A percentile compares a stretch with the other conserved stretches of the same genome.
Evolutionary conservation across 1,139 yeast genomes (phyloP).

Genomic region (Yamadazyma sp.): DNA sequence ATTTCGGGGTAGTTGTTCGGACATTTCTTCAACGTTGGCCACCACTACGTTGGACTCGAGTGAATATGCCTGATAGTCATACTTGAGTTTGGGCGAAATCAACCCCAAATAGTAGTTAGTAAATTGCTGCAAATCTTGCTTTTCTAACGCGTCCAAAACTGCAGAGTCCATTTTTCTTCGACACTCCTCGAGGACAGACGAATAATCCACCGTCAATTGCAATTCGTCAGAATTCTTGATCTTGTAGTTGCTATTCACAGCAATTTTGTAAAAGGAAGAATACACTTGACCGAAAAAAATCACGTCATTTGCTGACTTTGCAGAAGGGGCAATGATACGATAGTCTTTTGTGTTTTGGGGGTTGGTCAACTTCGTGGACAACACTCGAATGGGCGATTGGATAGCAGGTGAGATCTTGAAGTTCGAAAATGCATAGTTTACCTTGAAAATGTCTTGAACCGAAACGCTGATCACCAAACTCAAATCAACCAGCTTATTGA

Average conservation of each 20-base stretch:
- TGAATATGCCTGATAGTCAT: constrained; percentile 11
- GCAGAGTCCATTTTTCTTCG: constrained; percentile 10
- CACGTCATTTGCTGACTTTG: constrained; percentile 29
- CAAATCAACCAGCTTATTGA: constrained; percentile 43
- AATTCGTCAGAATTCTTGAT: constrained; percentile 35
- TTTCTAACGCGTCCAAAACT: constrained; percentile 11
- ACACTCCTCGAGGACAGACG: constrained; percentile 48
- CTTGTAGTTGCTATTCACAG: constrained; percentile 19
- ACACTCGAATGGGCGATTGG: constrained; percentile 54
- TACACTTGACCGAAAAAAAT: constrained; percentile 74
- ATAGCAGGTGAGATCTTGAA: constrained; percentile 63
- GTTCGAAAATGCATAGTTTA: constrained; percentile 57
- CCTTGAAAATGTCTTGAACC: constrained; percentile 72
- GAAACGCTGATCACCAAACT: constrained; percentile 63
- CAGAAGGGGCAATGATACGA: constrained; percentile 28
- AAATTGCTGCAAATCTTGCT: background rate
- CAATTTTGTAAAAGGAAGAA: constrained; percentile 56
- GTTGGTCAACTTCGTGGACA: constrained; percentile 42
- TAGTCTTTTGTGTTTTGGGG: constrained; percentile 24
- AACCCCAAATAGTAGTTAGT: constrained; percentile 4
- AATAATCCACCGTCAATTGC: constrained; percentile 43
- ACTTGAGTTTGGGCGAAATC: constrained; percentile 7
- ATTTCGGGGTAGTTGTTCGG: background rate
- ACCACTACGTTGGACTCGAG: constrained; percentile 7
- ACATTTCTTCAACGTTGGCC: constrained; percentile 7